Percentiles rank a stretch among this genome's conserved stretches.
Conservation (phyloP, 1,139 yeast genomes). For the Blastobotrys buckinghamii region DNA sequence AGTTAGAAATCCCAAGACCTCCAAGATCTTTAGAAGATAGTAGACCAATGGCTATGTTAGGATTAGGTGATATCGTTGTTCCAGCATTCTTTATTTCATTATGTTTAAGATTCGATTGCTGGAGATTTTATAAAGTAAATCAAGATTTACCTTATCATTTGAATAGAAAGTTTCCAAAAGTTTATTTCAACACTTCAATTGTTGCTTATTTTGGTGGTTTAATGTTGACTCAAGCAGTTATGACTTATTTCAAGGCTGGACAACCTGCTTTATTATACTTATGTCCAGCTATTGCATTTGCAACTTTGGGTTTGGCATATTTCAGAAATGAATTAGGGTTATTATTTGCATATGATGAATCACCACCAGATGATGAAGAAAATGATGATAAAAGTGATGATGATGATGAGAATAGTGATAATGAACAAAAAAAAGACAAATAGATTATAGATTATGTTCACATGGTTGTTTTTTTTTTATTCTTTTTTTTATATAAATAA, state of each 20-base stretch:
- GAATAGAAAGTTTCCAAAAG: slow-evolving; percentile 36
- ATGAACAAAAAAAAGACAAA: background rate
- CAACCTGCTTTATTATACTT: slow-evolving; percentile 67
- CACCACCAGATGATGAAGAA: slow-evolving; percentile 24
- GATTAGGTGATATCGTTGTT: slow-evolving; percentile 56
- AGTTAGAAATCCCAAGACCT: slow-evolving; percentile 44
- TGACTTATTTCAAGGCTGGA: slow-evolving; percentile 40
- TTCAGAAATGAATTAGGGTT: slow-evolving; percentile 38
- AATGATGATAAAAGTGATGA: slow-evolving; percentile 18
- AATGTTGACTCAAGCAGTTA: slow-evolving; percentile 38
- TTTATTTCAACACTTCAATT: slow-evolving; percentile 43
- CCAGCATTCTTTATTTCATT: slow-evolving; percentile 50
- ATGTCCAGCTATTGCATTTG: slow-evolving; percentile 46
- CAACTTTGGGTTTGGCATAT: slow-evolving; percentile 34
- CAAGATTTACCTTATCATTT: slow-evolving; percentile 36
- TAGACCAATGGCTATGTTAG: slow-evolving; percentile 38
- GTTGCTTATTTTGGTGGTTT: slow-evolving; percentile 45
- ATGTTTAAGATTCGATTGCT: slow-evolving; percentile 47
- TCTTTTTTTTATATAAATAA: too few relatives aligned
- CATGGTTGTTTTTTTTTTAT: background rate
- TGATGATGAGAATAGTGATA: slow-evolving; percentile 15
- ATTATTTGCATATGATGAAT: slow-evolving; percentile 38
- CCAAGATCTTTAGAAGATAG: slow-evolving; percentile 13
- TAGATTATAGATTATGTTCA: too few relatives aligned
- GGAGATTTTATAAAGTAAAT: slow-evolving; percentile 33